phyloP scores from a whole-genome alignment of 495 filamentous ascomycete species.

The Cercophora samala region DNA sequence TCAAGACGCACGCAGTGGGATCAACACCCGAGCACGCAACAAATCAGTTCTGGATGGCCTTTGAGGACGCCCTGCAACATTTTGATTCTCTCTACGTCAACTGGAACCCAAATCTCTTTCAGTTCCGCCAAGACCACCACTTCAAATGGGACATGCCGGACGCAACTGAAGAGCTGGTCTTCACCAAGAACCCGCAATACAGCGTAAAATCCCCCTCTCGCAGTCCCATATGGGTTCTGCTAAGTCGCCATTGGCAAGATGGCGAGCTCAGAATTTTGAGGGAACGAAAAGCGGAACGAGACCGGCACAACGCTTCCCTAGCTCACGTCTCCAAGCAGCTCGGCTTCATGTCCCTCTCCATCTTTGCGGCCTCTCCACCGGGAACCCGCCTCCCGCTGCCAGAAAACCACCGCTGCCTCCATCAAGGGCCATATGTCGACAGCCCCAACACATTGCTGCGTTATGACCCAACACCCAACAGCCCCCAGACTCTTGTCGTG shows the following conservation, averaged over 20 bases:
- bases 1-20: slow-evolving; percentile 23
- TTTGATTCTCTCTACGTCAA: slow-evolving; percentile 96
- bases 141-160: slow-evolving; percentile 77
- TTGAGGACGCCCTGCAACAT: slow-evolving; percentile 78
- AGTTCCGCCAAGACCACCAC: slow-evolving; percentile 77
- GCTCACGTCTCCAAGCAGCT: slow-evolving; percentile 44
- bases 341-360: slow-evolving; percentile 83
- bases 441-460: slow-evolving; percentile 86
- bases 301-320: slow-evolving; percentile 24
- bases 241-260: slow-evolving; percentile 75
- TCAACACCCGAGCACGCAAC: slow-evolving; percentile 37
- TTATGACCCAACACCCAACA: slow-evolving; percentile 57
- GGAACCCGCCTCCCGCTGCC: slow-evolving; percentile 71
- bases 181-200: slow-evolving; percentile 82
- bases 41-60: slow-evolving; percentile 88
- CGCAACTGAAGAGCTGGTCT: slow-evolving; percentile 57
- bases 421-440: slow-evolving; percentile 82
- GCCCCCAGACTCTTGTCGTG: slow-evolving; percentile 72
- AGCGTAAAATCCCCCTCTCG: slow-evolving; percentile 55
- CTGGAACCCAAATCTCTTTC: slow-evolving; percentile 90
- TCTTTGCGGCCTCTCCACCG: slow-evolving; percentile 58
- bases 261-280: slow-evolving; percentile 43
- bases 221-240: slow-evolving; percentile 74
- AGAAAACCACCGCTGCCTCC: slow-evolving; percentile 54
- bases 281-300: slow-evolving; percentile 26